These are phyloP conservation scores for Boletus rubescentipes DNA, from an alignment of 768 basidiomycete species.

Conservation along the genomic window DNA sequence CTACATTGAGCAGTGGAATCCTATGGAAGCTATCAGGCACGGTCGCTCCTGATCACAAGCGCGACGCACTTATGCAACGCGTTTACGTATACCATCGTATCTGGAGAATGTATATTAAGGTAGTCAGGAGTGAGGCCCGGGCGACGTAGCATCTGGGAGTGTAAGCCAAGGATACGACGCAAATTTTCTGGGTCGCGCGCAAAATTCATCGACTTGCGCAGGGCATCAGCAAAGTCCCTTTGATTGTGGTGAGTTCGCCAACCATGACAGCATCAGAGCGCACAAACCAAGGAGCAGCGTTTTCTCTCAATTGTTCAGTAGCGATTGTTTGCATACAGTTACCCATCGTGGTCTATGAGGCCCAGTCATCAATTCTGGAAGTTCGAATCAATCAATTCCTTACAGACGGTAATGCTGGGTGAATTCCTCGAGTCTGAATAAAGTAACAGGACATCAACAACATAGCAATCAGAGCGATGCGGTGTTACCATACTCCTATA, in stretches of 20 bases:
- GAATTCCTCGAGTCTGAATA: background rate
- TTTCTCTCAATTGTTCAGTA: background rate
- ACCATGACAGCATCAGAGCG: background rate
- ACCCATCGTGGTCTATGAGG: conserved; percentile 1
- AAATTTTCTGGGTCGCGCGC: background rate
- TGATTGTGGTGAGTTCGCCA: background rate
- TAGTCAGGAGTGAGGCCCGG: background rate
- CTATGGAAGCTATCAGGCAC: background rate
- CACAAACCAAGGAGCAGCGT: conserved; percentile 1
- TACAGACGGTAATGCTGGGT: background rate
- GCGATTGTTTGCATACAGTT: conserved; percentile 8
- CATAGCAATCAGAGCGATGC: no score
- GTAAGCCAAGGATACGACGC: conserved; percentile 4
- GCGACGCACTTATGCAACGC: background rate
- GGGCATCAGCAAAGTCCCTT: background rate
- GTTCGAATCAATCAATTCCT: background rate
- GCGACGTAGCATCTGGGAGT: background rate
- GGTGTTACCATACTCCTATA: background rate
- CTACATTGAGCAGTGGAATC: background rate
- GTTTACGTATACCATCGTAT: conserved; percentile 5
- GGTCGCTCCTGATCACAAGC: background rate
- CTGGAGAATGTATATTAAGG: background rate
- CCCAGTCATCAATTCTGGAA: background rate
- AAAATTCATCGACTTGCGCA: background rate
- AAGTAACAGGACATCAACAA: background rate